phyloP scores from a whole-genome alignment of 495 filamentous ascomycete species.

The Penicillium longicatenatum region DNA sequence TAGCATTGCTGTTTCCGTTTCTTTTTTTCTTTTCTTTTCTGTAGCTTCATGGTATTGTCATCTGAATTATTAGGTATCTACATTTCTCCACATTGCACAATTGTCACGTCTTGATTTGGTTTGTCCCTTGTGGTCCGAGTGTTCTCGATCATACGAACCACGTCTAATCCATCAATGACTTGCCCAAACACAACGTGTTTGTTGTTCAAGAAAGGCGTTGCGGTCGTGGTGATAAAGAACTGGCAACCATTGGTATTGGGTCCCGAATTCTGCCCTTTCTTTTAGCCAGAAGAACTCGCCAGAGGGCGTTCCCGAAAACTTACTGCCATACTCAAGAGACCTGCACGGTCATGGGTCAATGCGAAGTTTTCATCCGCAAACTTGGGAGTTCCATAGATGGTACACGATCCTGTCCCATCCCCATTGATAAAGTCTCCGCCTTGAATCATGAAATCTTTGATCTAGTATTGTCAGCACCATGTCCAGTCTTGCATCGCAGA shows the following conservation, averaged over 20 bases:
- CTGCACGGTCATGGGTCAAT: constrained; percentile 73
- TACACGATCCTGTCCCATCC: constrained; percentile 85
- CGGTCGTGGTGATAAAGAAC: constrained; percentile 92
- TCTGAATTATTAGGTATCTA: constrained; percentile 34
- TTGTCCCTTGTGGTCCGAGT: constrained; percentile 79
- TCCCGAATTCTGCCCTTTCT: constrained; percentile 74
- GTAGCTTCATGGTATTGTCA: not conserved
- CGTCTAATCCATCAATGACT: constrained; percentile 87
- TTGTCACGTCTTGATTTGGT: constrained; percentile 81
- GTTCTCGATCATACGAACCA: constrained; percentile 85
- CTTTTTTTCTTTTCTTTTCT: not conserved
- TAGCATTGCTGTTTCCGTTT: too few relatives aligned
- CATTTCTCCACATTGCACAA: constrained; percentile 90
- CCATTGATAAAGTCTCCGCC: constrained; percentile 96
- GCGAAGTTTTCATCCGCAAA: constrained; percentile 92
- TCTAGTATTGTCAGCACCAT: constrained; percentile 49
- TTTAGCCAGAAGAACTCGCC: not conserved
- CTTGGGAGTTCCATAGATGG: constrained; percentile 80
- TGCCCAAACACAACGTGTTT: constrained; percentile 97
- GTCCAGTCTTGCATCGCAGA: not conserved
- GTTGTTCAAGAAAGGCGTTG: constrained; percentile 84
- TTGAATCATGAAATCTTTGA: constrained; percentile 96
- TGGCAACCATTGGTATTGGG: constrained; percentile 94
- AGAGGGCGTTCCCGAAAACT: constrained; percentile 34
- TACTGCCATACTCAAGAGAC: constrained; percentile 92